phyloP scores from a whole-genome alignment of 805 yeast species.

The Starmerella stigmatis region DNA sequence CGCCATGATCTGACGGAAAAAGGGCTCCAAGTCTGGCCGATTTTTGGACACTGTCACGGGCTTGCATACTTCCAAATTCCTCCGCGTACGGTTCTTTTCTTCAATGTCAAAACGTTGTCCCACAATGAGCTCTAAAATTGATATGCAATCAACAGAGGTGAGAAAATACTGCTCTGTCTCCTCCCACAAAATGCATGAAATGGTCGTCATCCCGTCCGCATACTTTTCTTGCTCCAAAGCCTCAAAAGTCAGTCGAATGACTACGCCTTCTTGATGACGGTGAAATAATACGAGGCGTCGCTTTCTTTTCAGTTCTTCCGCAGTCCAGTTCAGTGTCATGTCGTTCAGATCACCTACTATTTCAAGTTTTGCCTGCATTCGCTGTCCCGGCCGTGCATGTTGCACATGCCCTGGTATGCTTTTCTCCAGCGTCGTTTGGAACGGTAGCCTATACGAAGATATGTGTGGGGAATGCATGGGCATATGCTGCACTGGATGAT shows the following conservation, averaged over 20 bases:
- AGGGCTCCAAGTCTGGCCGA: conserved; percentile 31
- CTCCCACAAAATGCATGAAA: conserved; percentile 52
- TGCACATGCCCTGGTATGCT: too few relatives aligned
- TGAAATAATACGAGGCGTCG: conserved; percentile 42
- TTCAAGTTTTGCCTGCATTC: conserved; percentile 5
- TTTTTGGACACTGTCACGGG: conserved; percentile 51
- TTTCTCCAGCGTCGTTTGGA: too few relatives aligned
- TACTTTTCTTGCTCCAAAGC: conserved; percentile 34
- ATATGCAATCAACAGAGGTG: conserved; percentile 56
- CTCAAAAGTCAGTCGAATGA: conserved; percentile 27
- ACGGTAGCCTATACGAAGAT: too few relatives aligned
- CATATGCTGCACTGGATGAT: too few relatives aligned
- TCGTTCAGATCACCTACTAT: conserved; percentile 25
- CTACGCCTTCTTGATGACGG: conserved; percentile 28
- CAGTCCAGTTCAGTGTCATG: conserved; percentile 39
- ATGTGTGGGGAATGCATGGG: too few relatives aligned
- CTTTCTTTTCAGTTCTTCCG: conserved; percentile 33
- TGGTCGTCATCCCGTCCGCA: conserved; percentile 36
- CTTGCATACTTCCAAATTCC: conserved; percentile 54
- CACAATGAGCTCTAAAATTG: conserved; percentile 47
- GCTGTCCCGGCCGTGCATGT: too few relatives aligned
- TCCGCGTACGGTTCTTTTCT: conserved; percentile 58
- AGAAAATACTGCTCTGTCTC: conserved; percentile 42
- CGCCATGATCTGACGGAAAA: conserved; percentile 45
- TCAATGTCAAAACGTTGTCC: conserved; percentile 48